Conservation (phyloP, 2,329 filamentous ascomycete species). For the Pseudogymnoascus verrucosus region DNA sequence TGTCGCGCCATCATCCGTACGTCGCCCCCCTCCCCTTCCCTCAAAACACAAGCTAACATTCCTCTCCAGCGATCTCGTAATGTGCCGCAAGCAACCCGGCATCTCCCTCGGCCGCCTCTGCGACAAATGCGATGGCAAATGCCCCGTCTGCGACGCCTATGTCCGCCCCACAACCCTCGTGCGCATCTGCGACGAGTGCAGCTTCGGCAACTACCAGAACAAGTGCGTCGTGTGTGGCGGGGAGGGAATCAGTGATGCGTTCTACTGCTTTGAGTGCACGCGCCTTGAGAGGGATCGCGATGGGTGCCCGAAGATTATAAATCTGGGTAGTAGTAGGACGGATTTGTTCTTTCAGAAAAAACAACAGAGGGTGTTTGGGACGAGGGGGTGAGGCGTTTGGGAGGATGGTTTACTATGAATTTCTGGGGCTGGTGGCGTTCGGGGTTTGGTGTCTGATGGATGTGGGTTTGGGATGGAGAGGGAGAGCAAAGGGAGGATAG, state of each 20-base stretch:
- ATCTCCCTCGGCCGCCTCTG: constrained; percentile 97
- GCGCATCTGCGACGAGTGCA: constrained; percentile 98
- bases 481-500: neutral
- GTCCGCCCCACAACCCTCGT: constrained; percentile 95
- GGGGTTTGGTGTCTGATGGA: neutral
- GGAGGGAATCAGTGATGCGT: constrained; percentile 95
- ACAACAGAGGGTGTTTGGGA: constrained; percentile 6
- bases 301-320: constrained; percentile 98
- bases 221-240: constrained; percentile 98
- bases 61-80: constrained; percentile 73
- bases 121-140: constrained; percentile 99
- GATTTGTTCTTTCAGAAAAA: constrained; percentile 50
- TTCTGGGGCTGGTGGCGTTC: neutral
- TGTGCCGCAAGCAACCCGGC: constrained; percentile 98
- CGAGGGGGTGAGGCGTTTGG: neutral
- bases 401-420: neutral
- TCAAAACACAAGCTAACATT: constrained; percentile 9
- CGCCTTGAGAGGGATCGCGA: constrained; percentile 93
- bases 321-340: constrained; percentile 88
- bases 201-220: constrained; percentile 99
- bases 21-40: constrained; percentile 26
- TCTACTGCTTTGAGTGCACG: constrained; percentile 99
- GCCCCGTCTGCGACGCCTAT: constrained; percentile 97
- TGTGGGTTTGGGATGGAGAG: neutral
- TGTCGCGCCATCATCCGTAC: constrained; percentile 93